Evolutionary conservation across 106 monocot species (phyloP).

Genomic region (Allium fistulosum): DNA sequence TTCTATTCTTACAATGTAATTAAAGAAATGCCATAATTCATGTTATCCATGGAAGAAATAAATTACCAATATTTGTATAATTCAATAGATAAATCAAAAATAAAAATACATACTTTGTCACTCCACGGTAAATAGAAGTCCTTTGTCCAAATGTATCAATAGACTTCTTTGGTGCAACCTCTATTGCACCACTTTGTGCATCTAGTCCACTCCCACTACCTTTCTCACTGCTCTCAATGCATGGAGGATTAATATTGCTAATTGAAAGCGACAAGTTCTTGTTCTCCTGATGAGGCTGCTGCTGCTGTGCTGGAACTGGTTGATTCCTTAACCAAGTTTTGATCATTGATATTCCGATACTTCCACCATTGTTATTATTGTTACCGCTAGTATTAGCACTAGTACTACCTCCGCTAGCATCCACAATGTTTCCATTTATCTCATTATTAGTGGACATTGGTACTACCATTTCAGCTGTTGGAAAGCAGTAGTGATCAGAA

Average conservation of each 20-base stretch:
- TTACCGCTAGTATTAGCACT: not conserved
- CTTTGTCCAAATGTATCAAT: constrained; percentile 90
- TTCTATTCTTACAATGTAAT: not conserved
- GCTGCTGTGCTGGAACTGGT: constrained; percentile 26
- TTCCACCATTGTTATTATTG: constrained; percentile 9
- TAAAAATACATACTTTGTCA: constrained; percentile 50
- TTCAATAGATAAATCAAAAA: not conserved
- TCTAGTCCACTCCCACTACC: constrained; percentile 39
- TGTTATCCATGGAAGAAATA: not conserved
- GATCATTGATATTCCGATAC: constrained; percentile 85
- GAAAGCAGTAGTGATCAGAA: constrained; percentile 41
- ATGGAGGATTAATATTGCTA: constrained; percentile 54
- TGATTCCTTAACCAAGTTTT: constrained; percentile 86
- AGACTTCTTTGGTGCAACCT: constrained; percentile 58
- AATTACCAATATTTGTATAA: not conserved
- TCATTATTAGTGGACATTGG: not conserved
- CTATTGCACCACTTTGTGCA: constrained; percentile 40
- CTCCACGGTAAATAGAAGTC: constrained; percentile 93
- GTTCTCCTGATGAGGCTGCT: constrained; percentile 8
- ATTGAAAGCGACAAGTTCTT: constrained; percentile 79
- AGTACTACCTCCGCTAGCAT: not conserved
- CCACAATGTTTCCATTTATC: no score
- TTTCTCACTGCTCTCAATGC: constrained; percentile 30
- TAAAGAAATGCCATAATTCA: not conserved
- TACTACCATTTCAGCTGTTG: not conserved